Base-by-base conservation (phyloP, 139 green algal genomes). In the Coccomyxa sp. region DNA sequence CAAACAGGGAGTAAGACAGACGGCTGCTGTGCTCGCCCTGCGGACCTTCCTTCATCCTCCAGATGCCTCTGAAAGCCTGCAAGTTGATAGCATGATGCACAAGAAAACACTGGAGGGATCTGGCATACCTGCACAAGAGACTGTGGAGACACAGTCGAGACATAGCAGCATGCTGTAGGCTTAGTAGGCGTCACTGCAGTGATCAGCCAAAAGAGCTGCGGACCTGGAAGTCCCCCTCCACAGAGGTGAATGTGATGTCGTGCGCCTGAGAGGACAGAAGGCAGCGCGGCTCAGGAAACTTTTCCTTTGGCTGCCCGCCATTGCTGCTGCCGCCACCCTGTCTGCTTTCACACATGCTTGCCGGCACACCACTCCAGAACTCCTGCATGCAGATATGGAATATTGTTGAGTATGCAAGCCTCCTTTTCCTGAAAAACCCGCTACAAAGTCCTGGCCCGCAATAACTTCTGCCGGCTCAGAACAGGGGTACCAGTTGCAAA, bases 201-300 rank as follows among this genome's bases (percentile, higher is more conserved):
- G 10, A 64, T 55, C 31, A 31, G 12, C 0, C 33, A 33, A 6
- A 54, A 8, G 22, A 31, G 18, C 8, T 39, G 8, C 74, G 7
- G 24, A 93, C 88, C 89, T 93, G 75, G 78, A 97, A 97, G 72
- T 97, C 93, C 0, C 93, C 93, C 37, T 96, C 87, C 8, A 94
- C 50, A 39, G 91, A 70, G 37, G 78, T 70, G 69, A 97, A 97
- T 31, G 77, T 84, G 71, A 97, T 95, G 77, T 97, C 93, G 2
- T 73, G 78, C 10, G 74, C 22, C 12, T n/a, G 39, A 3, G 68
- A 68, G 8, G 9, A 40, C 38, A n/a, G 33, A 34, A 70, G 84
- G n/a, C 39, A 84, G 35, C 82, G 54, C 6, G 79, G 73, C 27
- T 78, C 33, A 14, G 74, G 75, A 16, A 68, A 80, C 5, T 39